Evolutionary conservation across 2,329 filamentous ascomycete genomes (phyloP).

Genomic region (Xylaria sp.): DNA sequence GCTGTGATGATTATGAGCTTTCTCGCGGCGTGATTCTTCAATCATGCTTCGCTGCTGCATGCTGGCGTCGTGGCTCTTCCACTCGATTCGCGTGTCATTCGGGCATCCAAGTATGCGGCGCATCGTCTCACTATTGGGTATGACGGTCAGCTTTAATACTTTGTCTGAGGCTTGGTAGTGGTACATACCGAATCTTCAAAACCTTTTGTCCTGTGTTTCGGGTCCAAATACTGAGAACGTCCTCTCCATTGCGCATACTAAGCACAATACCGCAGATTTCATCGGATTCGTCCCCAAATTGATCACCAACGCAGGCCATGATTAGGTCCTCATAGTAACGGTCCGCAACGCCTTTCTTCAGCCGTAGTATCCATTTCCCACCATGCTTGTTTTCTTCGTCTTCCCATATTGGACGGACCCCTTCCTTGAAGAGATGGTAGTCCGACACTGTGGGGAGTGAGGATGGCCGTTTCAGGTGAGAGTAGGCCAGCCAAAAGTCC

Average conservation of each 20-base stretch:
- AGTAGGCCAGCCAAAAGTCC: slow-evolving; percentile 90
- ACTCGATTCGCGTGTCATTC: slow-evolving; percentile 88
- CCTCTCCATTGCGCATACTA: slow-evolving; percentile 93
- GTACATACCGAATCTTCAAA: slow-evolving; percentile 88
- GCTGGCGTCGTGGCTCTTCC: slow-evolving; percentile 95
- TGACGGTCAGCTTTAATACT: slow-evolving; percentile 35
- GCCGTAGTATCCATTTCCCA: slow-evolving; percentile 95
- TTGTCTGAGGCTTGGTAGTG: background rate
- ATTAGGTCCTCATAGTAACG: slow-evolving; percentile 97
- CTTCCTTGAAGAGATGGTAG: slow-evolving; percentile 97
- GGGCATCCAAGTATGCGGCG: slow-evolving; percentile 89
- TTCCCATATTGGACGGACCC: slow-evolving; percentile 97
- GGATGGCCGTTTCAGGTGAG: slow-evolving; percentile 89
- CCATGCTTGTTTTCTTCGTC: slow-evolving; percentile 96
- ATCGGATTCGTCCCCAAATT: slow-evolving; percentile 90
- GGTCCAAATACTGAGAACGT: slow-evolving; percentile 98
- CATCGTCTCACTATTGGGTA: slow-evolving; percentile 81
- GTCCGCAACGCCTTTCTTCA: slow-evolving; percentile 97
- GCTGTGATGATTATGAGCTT: slow-evolving; percentile 62
- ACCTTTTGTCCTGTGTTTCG: slow-evolving; percentile 92
- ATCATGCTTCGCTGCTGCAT: slow-evolving; percentile 92
- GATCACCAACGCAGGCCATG: slow-evolving; percentile 89
- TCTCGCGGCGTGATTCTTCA: slow-evolving; percentile 91
- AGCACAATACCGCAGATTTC: slow-evolving; percentile 96
- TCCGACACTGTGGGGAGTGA: slow-evolving; percentile 90